phyloP scores from a whole-genome alignment of 2,329 filamentous ascomycete genomes.

The Blumeria graminis region DNA sequence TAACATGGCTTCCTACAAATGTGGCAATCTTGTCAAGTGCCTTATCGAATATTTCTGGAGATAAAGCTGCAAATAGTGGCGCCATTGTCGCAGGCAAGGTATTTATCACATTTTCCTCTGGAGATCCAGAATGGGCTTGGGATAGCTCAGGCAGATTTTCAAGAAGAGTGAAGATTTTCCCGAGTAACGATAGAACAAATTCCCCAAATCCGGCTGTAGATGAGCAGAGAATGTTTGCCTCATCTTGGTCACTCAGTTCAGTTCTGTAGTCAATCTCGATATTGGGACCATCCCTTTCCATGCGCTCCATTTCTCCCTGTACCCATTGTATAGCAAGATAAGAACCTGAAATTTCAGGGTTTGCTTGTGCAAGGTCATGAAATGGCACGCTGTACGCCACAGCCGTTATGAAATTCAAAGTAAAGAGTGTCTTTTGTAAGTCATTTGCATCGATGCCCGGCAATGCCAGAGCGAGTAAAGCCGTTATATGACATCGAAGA shows the following conservation, averaged over 20 bases:
- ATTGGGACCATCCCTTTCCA: slow-evolving; percentile 70
- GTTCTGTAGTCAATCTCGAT: slow-evolving; percentile 66
- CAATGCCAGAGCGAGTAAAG: slow-evolving; percentile 70
- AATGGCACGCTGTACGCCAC: slow-evolving; percentile 94
- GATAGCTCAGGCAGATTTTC: slow-evolving; percentile 88
- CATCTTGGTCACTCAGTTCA: slow-evolving; percentile 64
- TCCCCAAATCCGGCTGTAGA: slow-evolving; percentile 87
- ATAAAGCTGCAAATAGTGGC: slow-evolving; percentile 72
- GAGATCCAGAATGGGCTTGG: slow-evolving; percentile 67
- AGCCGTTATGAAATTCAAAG: slow-evolving; percentile 81
- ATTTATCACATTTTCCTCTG: slow-evolving; percentile 93
- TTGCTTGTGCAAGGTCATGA: slow-evolving; percentile 49
- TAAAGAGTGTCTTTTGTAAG: slow-evolving; percentile 85
- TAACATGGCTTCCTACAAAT: slow-evolving; percentile 82
- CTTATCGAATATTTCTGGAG: slow-evolving; percentile 79
- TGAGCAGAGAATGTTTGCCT: slow-evolving; percentile 69
- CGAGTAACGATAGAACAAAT: slow-evolving; percentile 73
- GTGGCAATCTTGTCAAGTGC: slow-evolving; percentile 76
- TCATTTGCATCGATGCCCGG: slow-evolving; percentile 97
- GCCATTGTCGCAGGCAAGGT: slow-evolving; percentile 78
- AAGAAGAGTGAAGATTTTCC: slow-evolving; percentile 80
- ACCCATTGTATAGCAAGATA: slow-evolving; percentile 79
- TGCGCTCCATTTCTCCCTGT: slow-evolving; percentile 74
- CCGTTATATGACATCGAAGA: slow-evolving; percentile 90
- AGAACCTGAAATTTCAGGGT: slow-evolving; percentile 44